A percentile compares a stretch with the other conserved stretches of the same genome.
Evolutionary conservation across 1,284 basidiomycete species (phyloP).

Genomic region (Trichosporon sp.): DNA sequence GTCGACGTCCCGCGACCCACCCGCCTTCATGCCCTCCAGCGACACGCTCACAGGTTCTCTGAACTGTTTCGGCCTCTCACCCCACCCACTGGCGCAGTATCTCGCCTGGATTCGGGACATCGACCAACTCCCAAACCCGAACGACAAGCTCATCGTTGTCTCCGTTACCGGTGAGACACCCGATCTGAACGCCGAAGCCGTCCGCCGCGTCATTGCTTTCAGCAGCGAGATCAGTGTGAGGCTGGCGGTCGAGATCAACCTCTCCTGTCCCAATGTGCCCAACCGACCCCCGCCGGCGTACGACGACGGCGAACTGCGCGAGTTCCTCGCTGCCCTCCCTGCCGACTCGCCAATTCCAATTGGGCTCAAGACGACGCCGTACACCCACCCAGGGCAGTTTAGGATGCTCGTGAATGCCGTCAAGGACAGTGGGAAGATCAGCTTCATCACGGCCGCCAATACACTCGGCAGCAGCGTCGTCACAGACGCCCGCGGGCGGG

Average conservation of each 20-base stretch:
- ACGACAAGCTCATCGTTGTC: conserved; percentile 13
- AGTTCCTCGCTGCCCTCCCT: conserved; percentile 14
- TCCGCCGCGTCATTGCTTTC: conserved; percentile 6
- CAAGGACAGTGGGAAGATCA: not conserved
- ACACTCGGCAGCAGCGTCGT: conserved; percentile 14
- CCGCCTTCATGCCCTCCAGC: not conserved
- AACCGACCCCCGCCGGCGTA: conserved; percentile 18
- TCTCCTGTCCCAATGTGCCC: conserved; percentile 19
- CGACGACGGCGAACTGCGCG: conserved; percentile 13
- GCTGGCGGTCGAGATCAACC: conserved; percentile 18
- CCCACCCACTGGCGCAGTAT: conserved; percentile 8
- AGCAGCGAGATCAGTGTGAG: not conserved
- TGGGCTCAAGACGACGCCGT: conserved; percentile 18
- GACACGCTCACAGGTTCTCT: not conserved
- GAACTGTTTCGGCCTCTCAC: conserved; percentile 18
- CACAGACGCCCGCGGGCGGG: not conserved
- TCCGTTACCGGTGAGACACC: conserved; percentile 17
- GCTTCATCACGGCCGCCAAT: conserved; percentile 17
- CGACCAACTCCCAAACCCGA: not conserved
- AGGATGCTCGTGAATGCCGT: conserved; percentile 13
- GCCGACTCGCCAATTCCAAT: conserved; percentile 7
- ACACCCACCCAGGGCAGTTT: conserved; percentile 18
- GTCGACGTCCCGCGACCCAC: not conserved
- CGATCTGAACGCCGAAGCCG: conserved; percentile 7
- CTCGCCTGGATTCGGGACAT: conserved; percentile 6